Evolutionary conservation across 768 basidiomycete species (phyloP), one percentile per base, ranked within the genome.

Genomic region (Boletus tomentosulus): DNA sequence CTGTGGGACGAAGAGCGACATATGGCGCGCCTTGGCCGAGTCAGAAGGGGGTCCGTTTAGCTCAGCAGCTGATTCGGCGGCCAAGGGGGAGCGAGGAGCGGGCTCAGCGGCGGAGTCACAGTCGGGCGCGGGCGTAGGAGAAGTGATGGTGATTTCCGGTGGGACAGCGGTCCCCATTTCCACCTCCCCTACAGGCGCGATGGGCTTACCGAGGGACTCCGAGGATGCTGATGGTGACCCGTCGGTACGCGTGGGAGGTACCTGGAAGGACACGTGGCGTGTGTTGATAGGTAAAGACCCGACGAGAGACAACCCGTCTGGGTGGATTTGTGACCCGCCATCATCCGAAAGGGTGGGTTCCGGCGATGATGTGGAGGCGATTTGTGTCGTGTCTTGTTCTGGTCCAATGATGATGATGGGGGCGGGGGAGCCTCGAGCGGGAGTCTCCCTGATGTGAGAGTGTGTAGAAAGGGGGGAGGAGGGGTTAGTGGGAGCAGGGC

Each of bases 1-100:
- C 4, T 50, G 64, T 1, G 58, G 49, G 9, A 1, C 28, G 19
- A 57, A 48, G 4, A 66, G 37, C 12, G 68, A 68, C 2, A n/a
- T 22, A 6, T 39, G 52, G 1, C 59, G 59, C 1, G 25, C 15
- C 33, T 9, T 48, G 10, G 28, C 30, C 15, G 53, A 33, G 12
- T 22, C 39, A 12, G 49, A 16, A 12, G 2, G 9, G 4, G 42
- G 24, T 6, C 5, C 13, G 10, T 41, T 24, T 24, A 11, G 31
- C 39, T 19, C 51, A 15, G 31, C 39, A 16, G n/a, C 27, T 2
- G 13, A 1, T 15, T 27, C 45, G 7, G 19, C 13, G 9, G 33
- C 19, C 22, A 41, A 25, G 24, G 24, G 11, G 15, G 22, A 25
- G 12, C 41, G 41, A 24, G 41, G 41, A 1, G 41, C 15, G 24